phyloP scores from a whole-genome alignment of 2,329 filamentous ascomycete genomes.

The Paecilomyces variotii region DNA sequence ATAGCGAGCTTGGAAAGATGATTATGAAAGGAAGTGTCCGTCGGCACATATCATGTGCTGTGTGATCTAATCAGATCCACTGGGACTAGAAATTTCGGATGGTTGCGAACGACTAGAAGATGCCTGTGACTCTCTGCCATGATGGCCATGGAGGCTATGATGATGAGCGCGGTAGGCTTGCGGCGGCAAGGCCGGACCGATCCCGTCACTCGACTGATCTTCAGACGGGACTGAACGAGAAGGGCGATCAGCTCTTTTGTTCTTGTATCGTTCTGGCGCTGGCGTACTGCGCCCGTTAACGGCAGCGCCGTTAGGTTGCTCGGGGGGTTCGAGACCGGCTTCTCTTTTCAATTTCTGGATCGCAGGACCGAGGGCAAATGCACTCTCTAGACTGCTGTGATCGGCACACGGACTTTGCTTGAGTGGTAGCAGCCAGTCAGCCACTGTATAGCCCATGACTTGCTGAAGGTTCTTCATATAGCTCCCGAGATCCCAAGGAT shows the following conservation, averaged over 20 bases:
- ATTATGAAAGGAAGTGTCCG: background rate
- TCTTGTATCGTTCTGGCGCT: background rate
- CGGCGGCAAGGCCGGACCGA: background rate
- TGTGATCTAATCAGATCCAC: background rate
- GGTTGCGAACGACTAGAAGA: background rate
- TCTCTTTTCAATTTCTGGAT: slow-evolving; percentile 49
- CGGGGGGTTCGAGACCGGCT: slow-evolving; percentile 23
- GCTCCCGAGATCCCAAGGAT: slow-evolving; percentile 72
- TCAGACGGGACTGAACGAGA: background rate
- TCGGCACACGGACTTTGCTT: slow-evolving; percentile 64
- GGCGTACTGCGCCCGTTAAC: background rate
- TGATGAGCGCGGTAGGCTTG: background rate
- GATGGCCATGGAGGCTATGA: background rate
- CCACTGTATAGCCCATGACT: slow-evolving; percentile 63
- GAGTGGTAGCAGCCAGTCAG: slow-evolving; percentile 78
- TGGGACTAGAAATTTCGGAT: background rate
- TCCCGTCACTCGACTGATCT: background rate
- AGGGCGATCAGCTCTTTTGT: background rate
- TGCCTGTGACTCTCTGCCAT: background rate
- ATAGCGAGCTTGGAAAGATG: background rate
- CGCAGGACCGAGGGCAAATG: slow-evolving; percentile 59
- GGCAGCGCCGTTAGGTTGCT: background rate
- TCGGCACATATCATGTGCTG: background rate
- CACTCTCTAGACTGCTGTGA: slow-evolving; percentile 57
- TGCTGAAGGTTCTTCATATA: slow-evolving; percentile 62